Evolutionary conservation across 768 basidiomycete genomes (phyloP).

Genomic region (Kwoniella newhampshirensis): DNA sequence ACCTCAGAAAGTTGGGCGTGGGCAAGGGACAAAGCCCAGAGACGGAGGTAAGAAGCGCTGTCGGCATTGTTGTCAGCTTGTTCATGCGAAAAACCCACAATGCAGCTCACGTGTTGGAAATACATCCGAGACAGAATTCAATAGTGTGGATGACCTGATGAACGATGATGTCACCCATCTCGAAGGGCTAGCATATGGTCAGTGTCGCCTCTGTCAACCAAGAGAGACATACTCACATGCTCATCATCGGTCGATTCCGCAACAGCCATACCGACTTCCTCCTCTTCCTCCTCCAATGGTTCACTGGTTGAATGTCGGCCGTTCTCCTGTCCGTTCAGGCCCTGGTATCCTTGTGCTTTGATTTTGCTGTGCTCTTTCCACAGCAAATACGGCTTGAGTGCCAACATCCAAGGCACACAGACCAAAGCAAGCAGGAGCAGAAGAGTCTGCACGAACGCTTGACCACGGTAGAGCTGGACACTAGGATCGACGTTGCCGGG

Average conservation of each 20-base stretch:
- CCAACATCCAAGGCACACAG: constrained; percentile 93
- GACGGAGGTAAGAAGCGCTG: constrained; percentile 59
- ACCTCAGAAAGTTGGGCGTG: constrained; percentile 88
- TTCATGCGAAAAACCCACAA: constrained; percentile 53
- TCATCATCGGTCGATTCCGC: constrained; percentile 73
- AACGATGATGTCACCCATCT: constrained; percentile 90
- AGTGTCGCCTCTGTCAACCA: constrained; percentile 38
- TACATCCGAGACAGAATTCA: constrained; percentile 98
- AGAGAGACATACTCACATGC: constrained; percentile 62
- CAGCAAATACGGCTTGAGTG: constrained; percentile 83
- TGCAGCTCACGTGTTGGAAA: constrained; percentile 76
- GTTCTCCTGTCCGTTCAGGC: constrained; percentile 51
- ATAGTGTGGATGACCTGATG: constrained; percentile 99
- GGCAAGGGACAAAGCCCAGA: constrained; percentile 97
- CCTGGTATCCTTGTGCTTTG: constrained; percentile 79
- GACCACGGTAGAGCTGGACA: constrained; percentile 78
- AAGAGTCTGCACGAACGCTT: constrained; percentile 76
- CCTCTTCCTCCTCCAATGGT: constrained; percentile 61
- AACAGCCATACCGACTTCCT: constrained; percentile 61
- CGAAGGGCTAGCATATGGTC: constrained; percentile 66
- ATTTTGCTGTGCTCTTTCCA: constrained; percentile 87
- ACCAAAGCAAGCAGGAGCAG: constrained; percentile 73
- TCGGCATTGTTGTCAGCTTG: constrained; percentile 5
- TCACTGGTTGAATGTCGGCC: constrained; percentile 34
- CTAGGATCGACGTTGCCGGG: constrained; percentile 74